Evolutionary conservation across 768 basidiomycete species (phyloP), one percentile per base, ranked within the genome.

Genomic region (Kwoniella pini): DNA sequence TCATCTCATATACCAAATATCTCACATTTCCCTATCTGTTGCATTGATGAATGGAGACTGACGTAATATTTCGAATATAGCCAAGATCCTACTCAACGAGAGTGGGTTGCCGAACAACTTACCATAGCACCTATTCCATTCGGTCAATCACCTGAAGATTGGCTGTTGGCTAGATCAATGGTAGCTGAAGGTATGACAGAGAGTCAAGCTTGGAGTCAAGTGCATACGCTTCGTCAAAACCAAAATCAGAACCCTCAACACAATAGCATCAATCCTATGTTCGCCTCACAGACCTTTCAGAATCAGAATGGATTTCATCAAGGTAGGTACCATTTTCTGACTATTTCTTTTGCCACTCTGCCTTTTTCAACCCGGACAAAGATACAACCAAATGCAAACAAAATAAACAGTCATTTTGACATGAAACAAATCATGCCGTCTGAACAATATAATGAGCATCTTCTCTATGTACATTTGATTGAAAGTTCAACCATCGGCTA

Each of bases 91-190:
- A 56, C 50, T 28, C 56, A 64, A 26, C 30, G 54, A 38, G 53
- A 57, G 12, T 64, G 62, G 62, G 44, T 64, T 12, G 28, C 31
- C 27, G 15, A 44, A 7, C 44, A 64, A 46, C 57, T 69, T 11
- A 22, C 13, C 2, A 13, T 27, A 6, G 19, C 50, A 19, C 68
- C 68, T 33, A 57, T 65, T 0, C 31, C 38, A n/a, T n/a, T 36
- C 9, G 59, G 54, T 26, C 54, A 57, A 54, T 56, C 62, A 15
- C 64, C 68, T 4, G 65, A 63, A 42, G 50, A 57, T 24, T 69
- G 68, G 68, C 27, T 69, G 28, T 38, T 63, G 27, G 62, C 49
- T 51, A 40, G 68, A 39, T 59, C 58, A 31, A 64, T 60, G 57
- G 48, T 69, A 3, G 54, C 58, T 17, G 64, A 69, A 36, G 68